A percentile compares a stretch with the other conserved stretches of the same genome.
These are phyloP conservation scores for Solanum piurae DNA, from an alignment of 257 asterid species.

Conservation along the genomic window DNA sequence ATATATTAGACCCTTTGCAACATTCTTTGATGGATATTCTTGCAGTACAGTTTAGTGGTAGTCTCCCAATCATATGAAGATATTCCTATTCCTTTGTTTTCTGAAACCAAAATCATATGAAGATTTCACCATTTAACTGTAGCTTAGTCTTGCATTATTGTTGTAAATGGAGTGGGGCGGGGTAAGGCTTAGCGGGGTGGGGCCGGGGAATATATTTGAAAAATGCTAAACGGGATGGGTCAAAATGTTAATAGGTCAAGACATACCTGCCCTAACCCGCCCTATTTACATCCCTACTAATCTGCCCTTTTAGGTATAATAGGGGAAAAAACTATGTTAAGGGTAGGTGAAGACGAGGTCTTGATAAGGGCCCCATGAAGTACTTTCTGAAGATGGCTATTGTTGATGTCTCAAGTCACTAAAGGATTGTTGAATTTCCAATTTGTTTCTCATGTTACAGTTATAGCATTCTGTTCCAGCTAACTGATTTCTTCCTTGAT, in stretches of 20 bases:
- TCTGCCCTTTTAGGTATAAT: neutral
- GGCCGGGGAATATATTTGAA: neutral
- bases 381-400: neutral
- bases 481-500: conserved; percentile 9
- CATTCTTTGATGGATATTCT: neutral
- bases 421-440: neutral
- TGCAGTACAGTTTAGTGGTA: neutral
- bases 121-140: neutral
- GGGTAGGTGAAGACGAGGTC: neutral
- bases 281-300: neutral
- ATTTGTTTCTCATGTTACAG: neutral
- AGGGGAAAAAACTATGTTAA: neutral
- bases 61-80: neutral
- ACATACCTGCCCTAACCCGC: neutral
- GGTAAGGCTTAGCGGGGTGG: neutral
- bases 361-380: neutral
- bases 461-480: neutral
- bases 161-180: neutral
- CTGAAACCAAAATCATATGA: neutral
- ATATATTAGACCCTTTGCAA: neutral
- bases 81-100: neutral
- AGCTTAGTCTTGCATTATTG: neutral
- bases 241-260: neutral
- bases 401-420: conserved; percentile 5
- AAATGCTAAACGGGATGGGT: neutral